phyloP scores from a whole-genome alignment of 768 basidiomycete species.

The Termitomyces sp. region DNA sequence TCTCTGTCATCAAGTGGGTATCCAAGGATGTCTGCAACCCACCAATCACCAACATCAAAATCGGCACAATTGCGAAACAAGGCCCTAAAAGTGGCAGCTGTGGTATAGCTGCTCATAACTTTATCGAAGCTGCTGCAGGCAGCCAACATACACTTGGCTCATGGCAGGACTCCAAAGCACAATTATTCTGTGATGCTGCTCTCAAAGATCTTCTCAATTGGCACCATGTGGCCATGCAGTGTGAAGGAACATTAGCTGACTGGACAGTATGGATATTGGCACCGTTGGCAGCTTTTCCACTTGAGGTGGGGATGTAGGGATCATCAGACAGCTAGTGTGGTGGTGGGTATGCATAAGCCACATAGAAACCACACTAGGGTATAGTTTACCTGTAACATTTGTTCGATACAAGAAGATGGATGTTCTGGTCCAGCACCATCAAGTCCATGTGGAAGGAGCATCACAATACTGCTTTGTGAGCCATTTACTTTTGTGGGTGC shows the following conservation, averaged over 20 bases:
- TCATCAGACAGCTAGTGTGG: conserved; percentile 74
- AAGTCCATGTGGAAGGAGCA: conserved; percentile 85
- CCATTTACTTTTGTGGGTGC: too few species aligned
- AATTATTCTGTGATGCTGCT: neutral
- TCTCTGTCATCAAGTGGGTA: conserved; percentile 11
- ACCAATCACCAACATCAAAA: neutral
- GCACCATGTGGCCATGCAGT: neutral
- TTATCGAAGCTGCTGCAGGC: conserved; percentile 1
- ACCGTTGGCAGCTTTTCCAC: conserved; percentile 35
- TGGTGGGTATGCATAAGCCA: neutral
- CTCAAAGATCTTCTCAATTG: neutral
- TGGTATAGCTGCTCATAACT: conserved; percentile 11
- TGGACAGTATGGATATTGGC: neutral
- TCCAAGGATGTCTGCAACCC: conserved; percentile 3
- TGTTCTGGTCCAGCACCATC: conserved; percentile 95
- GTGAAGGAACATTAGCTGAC: neutral
- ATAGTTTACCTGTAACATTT: conserved; percentile 75
- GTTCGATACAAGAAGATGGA: conserved; percentile 82
- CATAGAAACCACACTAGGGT: neutral
- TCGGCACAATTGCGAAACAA: conserved; percentile 7
- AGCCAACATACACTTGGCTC: neutral
- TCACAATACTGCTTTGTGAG: conserved; percentile 84
- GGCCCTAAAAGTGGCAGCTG: conserved; percentile 7
- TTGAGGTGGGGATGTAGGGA: conserved; percentile 31
- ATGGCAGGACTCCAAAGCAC: neutral